phyloP scores from a whole-genome alignment of 495 filamentous ascomycete species.

The Podospora pseudoanserina region DNA sequence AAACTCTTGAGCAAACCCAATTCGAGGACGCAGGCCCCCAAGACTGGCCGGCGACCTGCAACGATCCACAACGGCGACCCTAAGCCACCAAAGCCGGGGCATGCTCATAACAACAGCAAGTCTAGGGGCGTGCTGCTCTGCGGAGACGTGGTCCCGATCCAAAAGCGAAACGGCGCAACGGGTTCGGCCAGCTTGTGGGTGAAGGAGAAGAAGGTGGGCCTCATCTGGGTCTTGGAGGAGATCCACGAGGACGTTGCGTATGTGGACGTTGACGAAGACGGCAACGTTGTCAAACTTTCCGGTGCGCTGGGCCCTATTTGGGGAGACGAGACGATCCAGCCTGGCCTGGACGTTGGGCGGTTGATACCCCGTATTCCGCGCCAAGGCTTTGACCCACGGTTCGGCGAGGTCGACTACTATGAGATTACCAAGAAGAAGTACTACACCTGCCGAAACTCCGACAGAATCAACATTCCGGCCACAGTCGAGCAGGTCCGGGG shows the following conservation, averaged over 20 bases:
- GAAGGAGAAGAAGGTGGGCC: conserved; percentile 87
- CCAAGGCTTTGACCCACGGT: conserved; percentile 57
- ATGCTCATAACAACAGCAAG: conserved; percentile 55
- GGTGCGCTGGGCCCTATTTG: conserved; percentile 76
- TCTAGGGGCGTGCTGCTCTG: conserved; percentile 90
- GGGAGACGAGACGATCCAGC: conserved; percentile 62
- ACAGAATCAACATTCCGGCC: conserved; percentile 72
- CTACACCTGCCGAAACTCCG: conserved; percentile 74
- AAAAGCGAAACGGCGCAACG: conserved; percentile 82
- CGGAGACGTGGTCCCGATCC: conserved; percentile 93
- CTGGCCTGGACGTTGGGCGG: conserved; percentile 66
- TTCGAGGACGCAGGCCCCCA: conserved; percentile 56
- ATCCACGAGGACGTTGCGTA: conserved; percentile 89
- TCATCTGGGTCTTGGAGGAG: conserved; percentile 98
- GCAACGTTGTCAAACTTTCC: conserved; percentile 60
- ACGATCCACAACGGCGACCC: conserved; percentile 74
- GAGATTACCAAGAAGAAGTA: conserved; percentile 65
- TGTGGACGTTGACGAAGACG: conserved; percentile 68
- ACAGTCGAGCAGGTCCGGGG: conserved; percentile 64
- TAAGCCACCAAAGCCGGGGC: conserved; percentile 52
- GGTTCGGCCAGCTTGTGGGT: conserved; percentile 96
- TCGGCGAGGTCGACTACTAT: conserved; percentile 67
- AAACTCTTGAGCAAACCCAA: conserved; percentile 83
- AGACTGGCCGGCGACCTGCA: conserved; percentile 54
- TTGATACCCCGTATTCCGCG: conserved; percentile 81